Conservation (phyloP, 2,329 filamentous ascomycete species). For the Arthroderma sp. region DNA sequence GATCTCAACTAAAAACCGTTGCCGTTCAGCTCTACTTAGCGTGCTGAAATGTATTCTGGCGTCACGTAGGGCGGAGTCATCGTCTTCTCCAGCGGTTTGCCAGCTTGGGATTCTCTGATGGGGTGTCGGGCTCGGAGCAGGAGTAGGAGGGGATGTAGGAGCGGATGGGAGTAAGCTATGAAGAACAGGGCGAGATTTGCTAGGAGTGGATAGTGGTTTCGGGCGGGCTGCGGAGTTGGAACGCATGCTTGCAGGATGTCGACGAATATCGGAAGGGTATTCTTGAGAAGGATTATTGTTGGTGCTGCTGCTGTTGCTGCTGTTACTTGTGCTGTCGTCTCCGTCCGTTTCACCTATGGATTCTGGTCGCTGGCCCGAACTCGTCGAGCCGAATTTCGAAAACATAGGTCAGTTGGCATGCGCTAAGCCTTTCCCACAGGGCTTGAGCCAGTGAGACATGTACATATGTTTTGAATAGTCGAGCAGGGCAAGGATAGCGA, state of each 20-base stretch:
- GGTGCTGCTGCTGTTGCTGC: slow-evolving; percentile 10
- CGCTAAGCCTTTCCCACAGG: not conserved
- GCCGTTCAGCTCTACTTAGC: slow-evolving; percentile 61
- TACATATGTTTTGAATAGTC: too few species aligned
- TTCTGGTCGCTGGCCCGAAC: slow-evolving; percentile 16
- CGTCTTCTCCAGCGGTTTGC: slow-evolving; percentile 45
- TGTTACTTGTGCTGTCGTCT: slow-evolving; percentile 11
- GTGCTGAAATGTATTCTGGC: slow-evolving; percentile 68
- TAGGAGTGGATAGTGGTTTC: slow-evolving; percentile 36
- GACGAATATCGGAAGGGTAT: not conserved
- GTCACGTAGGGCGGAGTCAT: slow-evolving; percentile 70
- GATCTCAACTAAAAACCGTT: slow-evolving; percentile 71
- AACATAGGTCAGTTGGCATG: slow-evolving; percentile 3
- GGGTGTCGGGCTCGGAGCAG: slow-evolving; percentile 52
- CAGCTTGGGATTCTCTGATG: slow-evolving; percentile 44
- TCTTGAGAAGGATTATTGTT: not conserved
- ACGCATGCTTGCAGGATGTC: slow-evolving; percentile 7
- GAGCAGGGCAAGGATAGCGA: too few species aligned
- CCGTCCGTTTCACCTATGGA: slow-evolving; percentile 18
- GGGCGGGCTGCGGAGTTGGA: slow-evolving; percentile 10
- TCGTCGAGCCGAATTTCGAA: slow-evolving; percentile 9
- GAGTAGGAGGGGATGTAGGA: slow-evolving; percentile 53
- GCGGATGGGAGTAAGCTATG: slow-evolving; percentile 51
- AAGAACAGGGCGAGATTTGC: slow-evolving; percentile 30
- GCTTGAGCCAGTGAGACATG: too few species aligned